Evolutionary conservation across 352 stramenopile species (phyloP).

Genomic region (Thalassiosira livingstoniorum): DNA sequence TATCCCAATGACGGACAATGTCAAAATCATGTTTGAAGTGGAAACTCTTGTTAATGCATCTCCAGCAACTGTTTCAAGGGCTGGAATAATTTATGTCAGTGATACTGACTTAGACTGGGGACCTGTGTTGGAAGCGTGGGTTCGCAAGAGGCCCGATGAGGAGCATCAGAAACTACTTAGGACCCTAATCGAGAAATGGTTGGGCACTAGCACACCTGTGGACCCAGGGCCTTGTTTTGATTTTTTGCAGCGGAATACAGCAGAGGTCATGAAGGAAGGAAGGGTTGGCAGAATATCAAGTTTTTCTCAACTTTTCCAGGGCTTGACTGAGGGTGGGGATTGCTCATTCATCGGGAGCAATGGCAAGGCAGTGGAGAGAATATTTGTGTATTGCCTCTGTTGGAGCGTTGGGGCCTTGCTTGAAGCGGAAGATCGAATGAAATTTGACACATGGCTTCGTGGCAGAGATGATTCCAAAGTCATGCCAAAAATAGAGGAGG

Average conservation of each 20-base stretch:
- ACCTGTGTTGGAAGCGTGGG: conserved; percentile 95
- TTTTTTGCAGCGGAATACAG: conserved; percentile 94
- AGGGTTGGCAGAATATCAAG: conserved; percentile 91
- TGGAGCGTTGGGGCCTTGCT: conserved; percentile 96
- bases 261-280: conserved; percentile 93
- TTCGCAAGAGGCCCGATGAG: conserved; percentile 89
- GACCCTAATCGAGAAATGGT: conserved; percentile 95
- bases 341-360: conserved; percentile 47
- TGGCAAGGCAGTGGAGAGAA: conserved; percentile 88
- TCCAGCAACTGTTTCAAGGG: conserved; percentile 95
- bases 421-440: conserved; percentile 94
- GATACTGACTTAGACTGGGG: conserved; percentile 97
- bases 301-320: conserved; percentile 88
- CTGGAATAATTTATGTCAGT: conserved; percentile 98
- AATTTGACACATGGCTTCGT: conserved; percentile 96
- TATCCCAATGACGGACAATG: conserved; percentile 98
- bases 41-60: conserved; percentile 97
- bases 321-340: conserved; percentile 79
- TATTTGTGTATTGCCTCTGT: conserved; percentile 96
- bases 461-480: conserved; percentile 90
- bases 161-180: conserved; percentile 90
- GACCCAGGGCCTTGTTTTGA: conserved; percentile 95
- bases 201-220: conserved; percentile 93
- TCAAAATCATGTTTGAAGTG: conserved; percentile 96
- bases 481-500: conserved; percentile 87